Evolutionary conservation across 139 green algal species (phyloP).

Genomic region (Chlorella sorokiniana): DNA sequence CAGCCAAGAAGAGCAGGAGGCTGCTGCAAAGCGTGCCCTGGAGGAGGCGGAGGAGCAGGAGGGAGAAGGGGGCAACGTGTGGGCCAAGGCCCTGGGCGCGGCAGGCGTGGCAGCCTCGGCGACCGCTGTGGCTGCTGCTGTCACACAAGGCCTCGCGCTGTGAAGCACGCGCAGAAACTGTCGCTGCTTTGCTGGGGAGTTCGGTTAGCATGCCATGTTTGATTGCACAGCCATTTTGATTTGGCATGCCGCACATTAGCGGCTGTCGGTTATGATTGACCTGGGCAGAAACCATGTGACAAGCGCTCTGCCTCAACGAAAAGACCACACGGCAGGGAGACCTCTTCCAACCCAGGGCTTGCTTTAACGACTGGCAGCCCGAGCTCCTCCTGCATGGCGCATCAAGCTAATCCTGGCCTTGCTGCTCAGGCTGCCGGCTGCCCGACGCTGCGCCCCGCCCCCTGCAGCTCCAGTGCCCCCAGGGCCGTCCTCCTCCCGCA

Average conservation of each 20-base stretch:
- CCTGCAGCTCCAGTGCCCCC: neutral
- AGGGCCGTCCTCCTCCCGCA: neutral
- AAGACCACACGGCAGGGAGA: no score
- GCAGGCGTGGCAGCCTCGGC: constrained; percentile 11
- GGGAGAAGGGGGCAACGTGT: constrained; percentile 9
- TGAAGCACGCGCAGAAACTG: no score
- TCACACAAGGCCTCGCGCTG: neutral
- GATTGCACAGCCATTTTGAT: no score
- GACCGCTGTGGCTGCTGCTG: neutral
- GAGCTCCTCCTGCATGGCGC: no score
- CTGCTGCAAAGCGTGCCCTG: neutral
- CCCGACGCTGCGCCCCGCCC: neutral
- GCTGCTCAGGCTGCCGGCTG: neutral
- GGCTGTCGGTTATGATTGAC: no score
- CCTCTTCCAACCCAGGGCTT: no score
- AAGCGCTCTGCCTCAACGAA: no score
- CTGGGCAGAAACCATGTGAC: no score
- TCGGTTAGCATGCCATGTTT: no score
- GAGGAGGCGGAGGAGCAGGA: neutral
- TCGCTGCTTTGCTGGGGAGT: no score
- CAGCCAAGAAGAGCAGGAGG: neutral
- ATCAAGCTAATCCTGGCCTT: neutral
- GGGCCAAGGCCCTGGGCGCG: constrained; percentile 2
- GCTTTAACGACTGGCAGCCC: no score
- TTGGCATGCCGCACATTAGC: no score